These are phyloP conservation scores for Chlamydomonas incerta DNA, from an alignment of 139 green algal genomes.

Conservation along the genomic window DNA sequence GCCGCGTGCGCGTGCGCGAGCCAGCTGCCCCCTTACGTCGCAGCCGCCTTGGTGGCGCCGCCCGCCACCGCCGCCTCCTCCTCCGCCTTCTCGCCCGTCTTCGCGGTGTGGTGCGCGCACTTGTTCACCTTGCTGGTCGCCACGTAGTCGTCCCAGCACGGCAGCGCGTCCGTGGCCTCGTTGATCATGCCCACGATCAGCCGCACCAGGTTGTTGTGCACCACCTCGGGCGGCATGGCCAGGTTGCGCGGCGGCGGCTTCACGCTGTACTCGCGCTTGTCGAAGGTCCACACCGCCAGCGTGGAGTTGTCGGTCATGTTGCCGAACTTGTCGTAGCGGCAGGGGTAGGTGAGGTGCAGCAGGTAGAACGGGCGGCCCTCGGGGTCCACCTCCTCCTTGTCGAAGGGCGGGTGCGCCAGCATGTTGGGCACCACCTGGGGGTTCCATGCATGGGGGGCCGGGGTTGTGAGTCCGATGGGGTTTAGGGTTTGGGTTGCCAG, in stretches of 20 bases:
- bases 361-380: constrained; percentile 82
- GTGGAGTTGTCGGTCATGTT: constrained; percentile 47
- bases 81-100: not conserved
- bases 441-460: no score
- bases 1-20: no score
- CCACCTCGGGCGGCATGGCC: constrained; percentile 18
- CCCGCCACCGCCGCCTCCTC: not conserved
- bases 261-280: constrained; percentile 87
- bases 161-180: constrained; percentile 64
- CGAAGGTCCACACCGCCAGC: constrained; percentile 83
- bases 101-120: not conserved
- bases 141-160: constrained; percentile 85
- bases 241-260: constrained; percentile 50
- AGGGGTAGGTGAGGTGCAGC: constrained; percentile 98
- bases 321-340: constrained; percentile 78
- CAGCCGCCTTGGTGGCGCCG: not conserved
- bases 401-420: constrained; percentile 89
- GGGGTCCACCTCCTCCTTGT: constrained; percentile 66
- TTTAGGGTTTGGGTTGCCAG: no score
- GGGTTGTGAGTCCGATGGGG: no score
- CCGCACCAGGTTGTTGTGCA: constrained; percentile 49
- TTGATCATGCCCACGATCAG: constrained; percentile 59
- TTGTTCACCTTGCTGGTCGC: constrained; percentile 32
- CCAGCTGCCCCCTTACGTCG: no score
- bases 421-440: constrained; percentile 14